Conservation (phyloP, 148 eudicot genomes). For the Dianthus caryophyllus region DNA sequence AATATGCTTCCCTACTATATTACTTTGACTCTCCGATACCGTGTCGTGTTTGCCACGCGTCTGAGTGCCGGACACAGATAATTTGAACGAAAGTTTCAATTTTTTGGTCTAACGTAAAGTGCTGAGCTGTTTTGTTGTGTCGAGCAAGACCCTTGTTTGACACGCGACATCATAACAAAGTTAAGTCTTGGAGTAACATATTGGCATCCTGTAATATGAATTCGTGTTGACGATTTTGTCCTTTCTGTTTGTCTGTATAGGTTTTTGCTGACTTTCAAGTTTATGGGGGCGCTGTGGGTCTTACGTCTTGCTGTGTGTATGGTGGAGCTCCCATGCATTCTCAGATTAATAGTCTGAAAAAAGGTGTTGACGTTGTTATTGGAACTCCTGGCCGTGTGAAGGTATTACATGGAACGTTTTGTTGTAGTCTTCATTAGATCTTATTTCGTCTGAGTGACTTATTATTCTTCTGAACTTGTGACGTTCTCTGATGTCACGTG, state of each 20-base stretch:
- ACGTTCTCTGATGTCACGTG: neutral
- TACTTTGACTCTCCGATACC: no score
- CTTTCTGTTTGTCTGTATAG: conserved; percentile 30
- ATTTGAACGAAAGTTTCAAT: no score
- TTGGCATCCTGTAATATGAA: neutral
- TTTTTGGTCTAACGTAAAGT: no score
- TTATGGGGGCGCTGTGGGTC: conserved; percentile 66
- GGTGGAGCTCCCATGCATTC: conserved; percentile 66
- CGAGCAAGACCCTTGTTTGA: no score
- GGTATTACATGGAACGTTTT: conserved; percentile 34
- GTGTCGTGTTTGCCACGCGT: no score
- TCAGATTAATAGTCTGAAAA: conserved; percentile 52
- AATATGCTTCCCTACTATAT: neutral
- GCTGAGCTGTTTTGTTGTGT: no score
- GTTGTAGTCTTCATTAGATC: neutral
- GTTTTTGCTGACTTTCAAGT: conserved; percentile 64
- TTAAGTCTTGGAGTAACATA: no score
- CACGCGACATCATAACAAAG: no score
- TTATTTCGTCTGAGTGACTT: neutral
- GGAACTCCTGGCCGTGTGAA: conserved; percentile 93
- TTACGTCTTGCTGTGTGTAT: conserved; percentile 58
- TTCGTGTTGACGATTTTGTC: neutral
- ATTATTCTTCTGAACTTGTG: neutral
- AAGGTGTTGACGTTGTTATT: conserved; percentile 81
- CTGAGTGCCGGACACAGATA: no score